Base-by-base conservation (phyloP, 163 green algal genomes). In the Coccomyxa subellipsoidea region DNA sequence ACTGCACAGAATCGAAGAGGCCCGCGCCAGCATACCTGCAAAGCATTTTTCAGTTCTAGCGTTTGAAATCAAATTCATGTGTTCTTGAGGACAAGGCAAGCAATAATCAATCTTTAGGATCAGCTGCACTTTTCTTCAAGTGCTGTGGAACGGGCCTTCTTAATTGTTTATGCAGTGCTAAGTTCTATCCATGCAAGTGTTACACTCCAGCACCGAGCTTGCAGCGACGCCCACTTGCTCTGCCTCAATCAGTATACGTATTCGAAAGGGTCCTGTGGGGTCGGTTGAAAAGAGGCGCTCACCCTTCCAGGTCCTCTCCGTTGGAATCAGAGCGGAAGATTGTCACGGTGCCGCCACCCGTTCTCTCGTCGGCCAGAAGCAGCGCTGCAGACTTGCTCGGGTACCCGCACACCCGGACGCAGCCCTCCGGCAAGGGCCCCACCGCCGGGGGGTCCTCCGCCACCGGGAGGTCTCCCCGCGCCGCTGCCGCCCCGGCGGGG, bases 261-360 rank as follows among this genome's bases (percentile, higher is more conserved):
- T n/a, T n/a, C n/a, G n/a, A n/a, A n/a, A n/a, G n/a, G n/a, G n/a
- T n/a, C n/a, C n/a, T n/a, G n/a, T n/a, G n/a, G n/a, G n/a, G n/a
- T n/a, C n/a, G n/a, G n/a, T n/a, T n/a, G 40, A 10, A 23, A 15
- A 72, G 27, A n/a, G 25, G 59, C 23, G 66, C 69, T 32, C 32
- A 89, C 77, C 85, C 85, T 66, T 87, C 66, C 37, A 90, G 78
- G 70, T 90, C 86, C 79, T 90, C 86, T 5, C 81, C 83, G 75
- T 90, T 90, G 71, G 83, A 88, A 47, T 90, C 86, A 21, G 86
- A 90, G 34, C 86, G 76, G 78, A 87, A 88, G 25, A 88, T 88
- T 25, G 83, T 47, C 12, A 38, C 79, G 27, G 54, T 36, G 35
- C 76, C 79, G 54, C 36, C 66, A 32, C 18, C 6, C 1, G 7